phyloP scores from a whole-genome alignment of 2,329 filamentous ascomycete species.

The Penicillium sp. region DNA sequence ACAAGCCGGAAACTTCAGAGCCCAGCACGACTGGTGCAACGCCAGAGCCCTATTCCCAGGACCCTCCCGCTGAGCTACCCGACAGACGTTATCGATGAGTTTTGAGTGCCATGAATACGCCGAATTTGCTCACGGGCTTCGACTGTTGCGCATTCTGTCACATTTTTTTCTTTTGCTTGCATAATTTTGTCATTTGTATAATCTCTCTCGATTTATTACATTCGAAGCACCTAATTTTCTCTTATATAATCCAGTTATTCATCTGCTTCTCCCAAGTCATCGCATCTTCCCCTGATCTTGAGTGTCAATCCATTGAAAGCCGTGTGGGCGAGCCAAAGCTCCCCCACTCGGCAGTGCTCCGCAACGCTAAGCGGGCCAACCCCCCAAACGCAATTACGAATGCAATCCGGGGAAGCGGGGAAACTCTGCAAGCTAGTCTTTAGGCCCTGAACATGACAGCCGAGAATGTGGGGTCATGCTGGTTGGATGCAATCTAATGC shows the following conservation, averaged over 20 bases:
- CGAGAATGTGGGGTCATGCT: neutral
- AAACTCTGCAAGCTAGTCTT: neutral
- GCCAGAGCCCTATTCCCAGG: neutral
- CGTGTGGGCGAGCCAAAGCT: neutral
- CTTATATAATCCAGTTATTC: neutral
- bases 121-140: neutral
- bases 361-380: neutral
- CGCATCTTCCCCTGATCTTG: no score
- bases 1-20: neutral
- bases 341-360: neutral
- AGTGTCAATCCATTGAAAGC: neutral
- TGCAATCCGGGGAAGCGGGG: conserved; percentile 15
- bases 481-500: neutral
- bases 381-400: neutral
- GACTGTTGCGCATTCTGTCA: neutral
- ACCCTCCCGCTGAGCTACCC: neutral
- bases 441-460: neutral
- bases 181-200: no score
- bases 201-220: no score
- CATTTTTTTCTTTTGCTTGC: neutral
- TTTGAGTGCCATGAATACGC: neutral
- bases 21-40: neutral
- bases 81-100: neutral
- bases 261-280: neutral
- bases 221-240: neutral